These are phyloP conservation scores for Ehretia macrophylla DNA, from an alignment of 257 asterid species.

Conservation along the genomic window DNA sequence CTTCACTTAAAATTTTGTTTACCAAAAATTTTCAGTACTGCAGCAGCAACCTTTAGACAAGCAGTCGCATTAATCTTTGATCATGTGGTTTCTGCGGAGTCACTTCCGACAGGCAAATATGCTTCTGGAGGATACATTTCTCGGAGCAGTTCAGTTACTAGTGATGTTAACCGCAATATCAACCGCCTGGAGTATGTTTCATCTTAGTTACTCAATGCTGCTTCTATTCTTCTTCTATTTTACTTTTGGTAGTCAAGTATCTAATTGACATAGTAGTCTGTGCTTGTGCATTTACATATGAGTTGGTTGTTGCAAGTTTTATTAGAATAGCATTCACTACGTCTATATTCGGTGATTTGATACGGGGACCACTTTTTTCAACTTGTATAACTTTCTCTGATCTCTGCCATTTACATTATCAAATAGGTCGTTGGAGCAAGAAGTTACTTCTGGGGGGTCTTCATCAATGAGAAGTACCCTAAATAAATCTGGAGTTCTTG, in stretches of 20 bases:
- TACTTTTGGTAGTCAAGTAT: not conserved
- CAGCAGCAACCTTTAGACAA: slow-evolving; percentile 99
- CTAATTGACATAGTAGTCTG: not conserved
- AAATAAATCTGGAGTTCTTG: slow-evolving; percentile 78
- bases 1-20: slow-evolving; percentile 1
- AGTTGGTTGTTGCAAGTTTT: too few relatives aligned
- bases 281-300: too few relatives aligned
- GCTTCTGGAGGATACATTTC: slow-evolving; percentile 82
- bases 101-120: slow-evolving; percentile 79
- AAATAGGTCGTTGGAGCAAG: slow-evolving; percentile 75
- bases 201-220: not conserved
- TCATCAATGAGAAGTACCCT: slow-evolving; percentile 56
- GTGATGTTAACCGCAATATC: slow-evolving; percentile 86
- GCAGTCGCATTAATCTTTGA: slow-evolving; percentile 98
- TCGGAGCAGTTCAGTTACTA: slow-evolving; percentile 83
- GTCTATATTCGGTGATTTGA: too few relatives aligned
- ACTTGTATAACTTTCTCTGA: not conserved
- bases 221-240: not conserved
- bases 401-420: slow-evolving; percentile 19
- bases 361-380: not conserved
- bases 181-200: slow-evolving; percentile 77
- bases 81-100: slow-evolving; percentile 71
- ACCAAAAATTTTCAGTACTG: slow-evolving; percentile 68
- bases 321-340: too few relatives aligned
- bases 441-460: slow-evolving; percentile 59